Evolutionary conservation across 257 asterid species (phyloP).

Genomic region (Scutellaria minor): DNA sequence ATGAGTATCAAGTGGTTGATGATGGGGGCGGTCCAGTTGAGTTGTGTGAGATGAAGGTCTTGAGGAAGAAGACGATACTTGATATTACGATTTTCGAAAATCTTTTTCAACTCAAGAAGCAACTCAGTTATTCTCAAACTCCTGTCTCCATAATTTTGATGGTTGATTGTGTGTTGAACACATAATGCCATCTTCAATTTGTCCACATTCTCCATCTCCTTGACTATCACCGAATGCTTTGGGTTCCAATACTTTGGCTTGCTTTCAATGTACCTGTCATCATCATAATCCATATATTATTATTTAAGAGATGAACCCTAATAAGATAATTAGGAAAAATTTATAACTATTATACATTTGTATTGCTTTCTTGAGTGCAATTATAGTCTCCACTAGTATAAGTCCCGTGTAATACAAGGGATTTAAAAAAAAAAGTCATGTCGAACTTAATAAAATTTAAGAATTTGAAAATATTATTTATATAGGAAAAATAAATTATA

Average conservation of each 20-base stretch:
- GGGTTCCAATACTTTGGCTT: constrained; percentile 72
- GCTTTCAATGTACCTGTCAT: constrained; percentile 67
- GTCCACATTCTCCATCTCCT: constrained; percentile 56
- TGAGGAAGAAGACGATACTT: constrained; percentile 64
- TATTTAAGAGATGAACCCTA: no score
- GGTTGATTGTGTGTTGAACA: constrained; percentile 66
- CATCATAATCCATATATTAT: not conserved
- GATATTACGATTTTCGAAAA: constrained; percentile 51
- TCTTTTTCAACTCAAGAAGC: constrained; percentile 62
- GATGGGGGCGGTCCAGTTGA: constrained; percentile 32
- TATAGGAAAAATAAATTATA: no score
- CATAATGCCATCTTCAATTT: constrained; percentile 55
- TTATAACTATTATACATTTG: constrained; percentile 40
- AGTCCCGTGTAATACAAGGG: no score
- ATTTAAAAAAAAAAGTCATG: no score
- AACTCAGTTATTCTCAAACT: constrained; percentile 52
- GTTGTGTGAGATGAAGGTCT: constrained; percentile 54
- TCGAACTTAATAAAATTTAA: no score
- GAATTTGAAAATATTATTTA: no score
- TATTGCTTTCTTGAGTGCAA: constrained; percentile 58
- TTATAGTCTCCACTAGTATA: constrained; percentile 54
- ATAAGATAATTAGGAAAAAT: no score
- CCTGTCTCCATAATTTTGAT: constrained; percentile 60
- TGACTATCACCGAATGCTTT: constrained; percentile 55
- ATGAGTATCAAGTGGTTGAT: not conserved